A percentile compares a stretch with the other conserved stretches of the same genome.
Evolutionary conservation across 2,329 filamentous ascomycete genomes (phyloP).

Genomic region (Penicillium digitatum): DNA sequence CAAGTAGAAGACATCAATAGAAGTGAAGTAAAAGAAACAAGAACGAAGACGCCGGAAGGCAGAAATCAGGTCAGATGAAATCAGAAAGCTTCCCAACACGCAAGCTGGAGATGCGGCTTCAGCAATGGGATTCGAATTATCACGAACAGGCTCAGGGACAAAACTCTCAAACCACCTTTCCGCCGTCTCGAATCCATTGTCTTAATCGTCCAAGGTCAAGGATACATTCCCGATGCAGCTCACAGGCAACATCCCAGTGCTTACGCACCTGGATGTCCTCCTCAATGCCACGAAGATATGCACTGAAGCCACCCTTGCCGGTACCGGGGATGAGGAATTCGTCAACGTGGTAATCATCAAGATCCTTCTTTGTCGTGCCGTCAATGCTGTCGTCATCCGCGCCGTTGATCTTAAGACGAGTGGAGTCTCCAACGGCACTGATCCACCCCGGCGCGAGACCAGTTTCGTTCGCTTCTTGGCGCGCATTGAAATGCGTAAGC

Average conservation of each 20-base stretch:
- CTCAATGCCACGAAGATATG: slow-evolving; percentile 45
- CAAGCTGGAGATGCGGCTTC: not conserved
- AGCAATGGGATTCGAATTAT: not conserved
- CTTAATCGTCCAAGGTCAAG: slow-evolving; percentile 39
- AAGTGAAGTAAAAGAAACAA: not conserved
- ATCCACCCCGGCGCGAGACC: slow-evolving; percentile 50
- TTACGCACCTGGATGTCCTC: slow-evolving; percentile 45
- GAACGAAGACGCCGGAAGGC: not conserved
- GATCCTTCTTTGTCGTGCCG: slow-evolving; percentile 2
- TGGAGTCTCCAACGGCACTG: slow-evolving; percentile 49
- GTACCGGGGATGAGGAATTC: slow-evolving; percentile 30
- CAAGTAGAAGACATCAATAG: not conserved
- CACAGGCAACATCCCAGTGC: slow-evolving; percentile 48
- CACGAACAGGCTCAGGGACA: not conserved
- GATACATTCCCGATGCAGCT: slow-evolving; percentile 45
- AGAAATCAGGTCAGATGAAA: not conserved
- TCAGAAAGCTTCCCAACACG: not conserved
- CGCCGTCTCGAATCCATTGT: slow-evolving; percentile 37
- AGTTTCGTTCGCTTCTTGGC: slow-evolving; percentile 48
- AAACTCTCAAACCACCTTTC: slow-evolving; percentile 25
- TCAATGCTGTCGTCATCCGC: slow-evolving; percentile 23
- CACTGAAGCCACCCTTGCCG: slow-evolving; percentile 41
- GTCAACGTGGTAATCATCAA: slow-evolving; percentile 23
- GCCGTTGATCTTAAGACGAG: slow-evolving; percentile 29
- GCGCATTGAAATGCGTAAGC: slow-evolving; percentile 53